Evolutionary conservation across 306 rosid genomes (phyloP), one percentile per base, ranked within the genome.

Genomic region (Mimosa bimucronata): DNA sequence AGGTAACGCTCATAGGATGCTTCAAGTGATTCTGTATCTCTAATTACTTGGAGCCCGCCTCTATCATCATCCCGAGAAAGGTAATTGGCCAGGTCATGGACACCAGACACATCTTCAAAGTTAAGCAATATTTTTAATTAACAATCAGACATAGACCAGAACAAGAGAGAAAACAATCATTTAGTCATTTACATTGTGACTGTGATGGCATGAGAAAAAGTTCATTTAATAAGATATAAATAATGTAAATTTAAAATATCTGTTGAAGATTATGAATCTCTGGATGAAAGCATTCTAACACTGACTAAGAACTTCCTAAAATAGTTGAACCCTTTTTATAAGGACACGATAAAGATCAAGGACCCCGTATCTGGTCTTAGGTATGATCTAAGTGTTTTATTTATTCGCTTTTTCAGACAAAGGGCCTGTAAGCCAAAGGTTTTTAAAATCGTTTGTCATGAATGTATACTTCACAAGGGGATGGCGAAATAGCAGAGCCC

Each of bases 1-100:
- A 92, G 90, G 78, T 94, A 94, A 78, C 91, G 97, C 73, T 94
- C 98, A 84, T 94, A 94, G 64, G 98, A 92, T n/a, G 97, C 98
- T 70, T 90, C 94, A 70, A 94, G 93, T 82, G 98, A 90, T 79
- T 92, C 98, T 0, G 97, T 89, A 77, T 92, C 97, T 83, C 97
- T 91, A 60, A 91, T 77, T 80, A 86, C 94, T 38, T 83, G 98
- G 53, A 88, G 77, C 64, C 97, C 83, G 41, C 92, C 92, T 86
- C 98, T 86, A 79, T 91, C 97, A 73, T 90, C 97, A 25, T 88
- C 97, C 53, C 81, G 95, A 73, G 97, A 87, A 78, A 79, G 91
- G 87, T 92, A 92, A 79, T 67, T 34, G 30, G 97, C 87, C 87
- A 92, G 67, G 79, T 92, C 94, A 48, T 88, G 92, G 81, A 83